A percentile compares a stretch with the other conserved stretches of the same genome.
Conservation (phyloP, 139 green algal species). For the Chlorokybus atmophyticus region DNA sequence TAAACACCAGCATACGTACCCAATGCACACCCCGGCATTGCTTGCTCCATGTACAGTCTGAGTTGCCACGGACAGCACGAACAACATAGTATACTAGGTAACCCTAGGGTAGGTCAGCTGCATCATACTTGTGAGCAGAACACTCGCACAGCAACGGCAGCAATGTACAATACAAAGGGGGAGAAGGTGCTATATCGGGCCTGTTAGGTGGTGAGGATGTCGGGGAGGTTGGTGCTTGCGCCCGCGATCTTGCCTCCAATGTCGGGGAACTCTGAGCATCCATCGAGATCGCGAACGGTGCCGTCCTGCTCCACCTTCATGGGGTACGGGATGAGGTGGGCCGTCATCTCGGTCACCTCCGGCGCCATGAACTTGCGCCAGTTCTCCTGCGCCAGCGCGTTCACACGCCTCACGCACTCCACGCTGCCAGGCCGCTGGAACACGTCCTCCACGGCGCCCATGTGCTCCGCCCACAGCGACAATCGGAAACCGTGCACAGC, state of each 20-base stretch:
- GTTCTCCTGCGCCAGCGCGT: constrained; percentile 8
- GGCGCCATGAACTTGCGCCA: constrained; percentile 13
- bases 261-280: constrained; percentile 25
- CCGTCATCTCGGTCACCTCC: constrained; percentile 20
- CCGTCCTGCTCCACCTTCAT: constrained; percentile 25
- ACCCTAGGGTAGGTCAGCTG: too few relatives aligned
- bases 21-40: too few relatives aligned
- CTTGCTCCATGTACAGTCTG: too few relatives aligned
- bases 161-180: too few relatives aligned
- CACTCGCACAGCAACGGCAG: too few relatives aligned
- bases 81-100: too few relatives aligned
- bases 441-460: neutral
- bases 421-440: constrained; percentile 6
- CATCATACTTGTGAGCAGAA: too few relatives aligned
- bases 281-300: constrained; percentile 8
- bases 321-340: constrained; percentile 36
- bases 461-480: constrained; percentile 37
- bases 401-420: constrained; percentile 21
- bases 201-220: constrained; percentile 24
- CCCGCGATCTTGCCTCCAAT: constrained; percentile 14
- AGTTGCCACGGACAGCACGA: too few relatives aligned
- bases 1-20: too few relatives aligned
- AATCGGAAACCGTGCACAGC: constrained; percentile 39
- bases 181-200: too few relatives aligned
- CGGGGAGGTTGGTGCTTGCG: constrained; percentile 10